Evolutionary conservation across 1,284 basidiomycete genomes (phyloP).

Genomic region (Tilletia walkeri): DNA sequence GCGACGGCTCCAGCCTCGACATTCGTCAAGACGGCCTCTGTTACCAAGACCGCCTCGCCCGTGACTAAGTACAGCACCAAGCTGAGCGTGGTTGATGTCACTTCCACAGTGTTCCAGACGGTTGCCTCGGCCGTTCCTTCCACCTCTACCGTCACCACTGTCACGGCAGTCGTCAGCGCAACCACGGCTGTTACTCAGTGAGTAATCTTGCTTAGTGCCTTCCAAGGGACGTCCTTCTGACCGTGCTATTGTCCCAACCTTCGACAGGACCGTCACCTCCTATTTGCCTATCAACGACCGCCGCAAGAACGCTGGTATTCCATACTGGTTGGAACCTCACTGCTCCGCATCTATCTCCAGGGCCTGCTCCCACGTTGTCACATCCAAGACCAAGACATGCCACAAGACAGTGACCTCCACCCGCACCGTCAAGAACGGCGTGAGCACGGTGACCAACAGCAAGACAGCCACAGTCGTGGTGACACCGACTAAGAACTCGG

Average conservation of each 20-base stretch:
- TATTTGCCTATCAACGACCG: too few relatives aligned
- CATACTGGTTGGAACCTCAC: not conserved
- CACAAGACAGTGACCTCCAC: not conserved
- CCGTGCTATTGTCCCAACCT: too few relatives aligned
- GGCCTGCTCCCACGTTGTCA: not conserved
- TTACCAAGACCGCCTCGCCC: not conserved
- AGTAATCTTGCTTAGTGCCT: not conserved
- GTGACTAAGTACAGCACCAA: not conserved
- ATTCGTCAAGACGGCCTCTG: not conserved
- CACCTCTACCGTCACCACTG: not conserved
- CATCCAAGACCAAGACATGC: not conserved
- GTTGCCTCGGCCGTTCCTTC: not conserved
- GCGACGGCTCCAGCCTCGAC: not conserved
- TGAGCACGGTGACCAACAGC: not conserved
- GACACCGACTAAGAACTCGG: not conserved
- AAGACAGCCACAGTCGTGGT: not conserved
- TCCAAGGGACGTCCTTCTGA: too few relatives aligned
- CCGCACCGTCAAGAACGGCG: not conserved
- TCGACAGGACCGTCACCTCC: too few relatives aligned
- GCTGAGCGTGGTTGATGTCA: not conserved
- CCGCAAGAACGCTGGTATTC: not conserved
- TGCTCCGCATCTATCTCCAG: not conserved
- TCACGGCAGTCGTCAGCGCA: not conserved
- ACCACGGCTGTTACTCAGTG: not conserved
- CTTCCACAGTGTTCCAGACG: not conserved